phyloP scores from a whole-genome alignment of 306 rosid species.

The Rosa multiflora region DNA sequence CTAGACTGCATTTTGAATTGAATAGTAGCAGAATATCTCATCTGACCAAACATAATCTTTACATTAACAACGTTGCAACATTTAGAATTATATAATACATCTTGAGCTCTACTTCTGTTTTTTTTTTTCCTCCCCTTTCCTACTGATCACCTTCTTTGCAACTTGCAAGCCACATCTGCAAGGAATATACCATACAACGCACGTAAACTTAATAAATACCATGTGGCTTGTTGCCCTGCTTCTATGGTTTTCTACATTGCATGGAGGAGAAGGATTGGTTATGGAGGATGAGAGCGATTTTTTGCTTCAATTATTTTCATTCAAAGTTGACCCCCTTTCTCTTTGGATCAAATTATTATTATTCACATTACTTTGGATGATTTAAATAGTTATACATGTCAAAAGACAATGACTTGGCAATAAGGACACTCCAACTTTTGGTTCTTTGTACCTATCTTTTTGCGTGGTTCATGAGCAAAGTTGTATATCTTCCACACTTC shows the following conservation, averaged over 20 bases:
- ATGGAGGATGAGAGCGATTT: not conserved
- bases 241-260: not conserved
- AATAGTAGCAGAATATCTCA: not conserved
- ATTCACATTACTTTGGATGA: not conserved
- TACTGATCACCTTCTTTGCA: not conserved
- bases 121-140: too few relatives aligned
- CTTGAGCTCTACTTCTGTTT: not conserved
- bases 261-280: not conserved
- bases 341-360: not conserved
- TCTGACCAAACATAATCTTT: not conserved
- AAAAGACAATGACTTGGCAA: not conserved
- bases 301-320: not conserved
- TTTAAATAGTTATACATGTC: not conserved
- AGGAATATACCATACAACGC: too few relatives aligned
- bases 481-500: not conserved
- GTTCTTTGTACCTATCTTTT: not conserved
- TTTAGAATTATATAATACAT: too few relatives aligned
- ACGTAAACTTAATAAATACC: not conserved
- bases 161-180: not conserved
- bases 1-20: not conserved
- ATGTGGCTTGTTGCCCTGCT: not conserved
- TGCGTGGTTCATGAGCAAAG: slow-evolving; percentile 1
- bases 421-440: not conserved
- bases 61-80: not conserved
- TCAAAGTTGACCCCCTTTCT: not conserved